Evolutionary conservation across 306 rosid species (phyloP).

Genomic region (Castanea mollissima): DNA sequence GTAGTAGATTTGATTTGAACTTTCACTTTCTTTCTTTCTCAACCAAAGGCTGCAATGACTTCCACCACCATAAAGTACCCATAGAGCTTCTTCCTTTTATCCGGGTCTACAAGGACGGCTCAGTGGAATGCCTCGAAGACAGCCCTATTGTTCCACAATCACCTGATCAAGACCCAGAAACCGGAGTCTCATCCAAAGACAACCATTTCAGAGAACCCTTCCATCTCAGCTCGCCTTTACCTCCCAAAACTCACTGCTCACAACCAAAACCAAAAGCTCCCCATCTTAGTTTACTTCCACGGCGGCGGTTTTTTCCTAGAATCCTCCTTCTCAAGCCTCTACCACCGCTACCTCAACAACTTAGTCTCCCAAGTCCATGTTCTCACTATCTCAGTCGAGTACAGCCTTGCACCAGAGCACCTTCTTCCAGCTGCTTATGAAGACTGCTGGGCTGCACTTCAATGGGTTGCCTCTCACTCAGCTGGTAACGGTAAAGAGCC

Average conservation of each 20-base stretch:
- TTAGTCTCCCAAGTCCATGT: slow-evolving; percentile 4
- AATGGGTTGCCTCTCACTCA: slow-evolving; percentile 37
- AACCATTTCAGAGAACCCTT: slow-evolving; percentile 18
- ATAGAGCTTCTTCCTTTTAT: not conserved
- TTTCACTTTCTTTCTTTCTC: too few species aligned
- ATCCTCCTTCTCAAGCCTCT: slow-evolving; percentile 30
- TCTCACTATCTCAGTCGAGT: slow-evolving; percentile 25
- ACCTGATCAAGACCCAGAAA: slow-evolving; percentile 24
- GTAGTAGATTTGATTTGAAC: too few species aligned
- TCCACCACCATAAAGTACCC: too few species aligned
- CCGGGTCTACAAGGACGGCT: slow-evolving; percentile 25
- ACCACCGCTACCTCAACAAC: slow-evolving; percentile 7
- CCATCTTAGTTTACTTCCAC: slow-evolving; percentile 35
- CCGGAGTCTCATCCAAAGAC: slow-evolving; percentile 37
- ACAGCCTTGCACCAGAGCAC: slow-evolving; percentile 31
- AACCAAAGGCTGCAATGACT: too few species aligned
- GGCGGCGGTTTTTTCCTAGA: slow-evolving; percentile 39
- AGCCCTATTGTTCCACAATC: slow-evolving; percentile 19
- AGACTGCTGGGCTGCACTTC: slow-evolving; percentile 38
- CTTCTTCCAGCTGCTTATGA: slow-evolving; percentile 38
- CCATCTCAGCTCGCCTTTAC: slow-evolving; percentile 27
- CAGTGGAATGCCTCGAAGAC: slow-evolving; percentile 13
- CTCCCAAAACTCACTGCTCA: slow-evolving; percentile 18
- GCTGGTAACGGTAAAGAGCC: not conserved
- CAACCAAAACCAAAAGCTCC: slow-evolving; percentile 18